Conservation (phyloP, 2,329 filamentous ascomycete genomes). For the Coniochaeta hoffmannii region DNA sequence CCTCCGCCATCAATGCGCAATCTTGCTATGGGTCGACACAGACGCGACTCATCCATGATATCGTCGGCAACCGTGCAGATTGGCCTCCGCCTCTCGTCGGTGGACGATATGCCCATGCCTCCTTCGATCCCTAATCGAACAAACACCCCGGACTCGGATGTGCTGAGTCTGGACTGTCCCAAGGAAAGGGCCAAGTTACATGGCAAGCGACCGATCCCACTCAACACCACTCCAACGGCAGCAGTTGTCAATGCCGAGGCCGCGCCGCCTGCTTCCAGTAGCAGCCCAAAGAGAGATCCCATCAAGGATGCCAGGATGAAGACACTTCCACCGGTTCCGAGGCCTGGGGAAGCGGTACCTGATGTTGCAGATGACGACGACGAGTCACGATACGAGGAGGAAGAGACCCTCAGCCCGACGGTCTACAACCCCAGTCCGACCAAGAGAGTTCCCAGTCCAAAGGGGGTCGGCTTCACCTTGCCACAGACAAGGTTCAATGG, state of each 20-base stretch:
- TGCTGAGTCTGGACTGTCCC: slow-evolving; percentile 29
- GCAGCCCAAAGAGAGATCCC: slow-evolving; percentile 15
- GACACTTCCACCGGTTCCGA: slow-evolving; percentile 29
- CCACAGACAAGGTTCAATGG: slow-evolving; percentile 13
- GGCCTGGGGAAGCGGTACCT: slow-evolving; percentile 1
- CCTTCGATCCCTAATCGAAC: slow-evolving; percentile 4
- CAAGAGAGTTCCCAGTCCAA: slow-evolving; percentile 33
- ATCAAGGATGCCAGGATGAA: slow-evolving; percentile 27
- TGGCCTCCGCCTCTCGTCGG: slow-evolving; percentile 58
- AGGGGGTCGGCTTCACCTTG: slow-evolving; percentile 33
- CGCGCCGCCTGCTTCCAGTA: neutral
- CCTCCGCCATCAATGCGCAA: slow-evolving; percentile 37
- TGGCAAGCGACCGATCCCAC: slow-evolving; percentile 22
- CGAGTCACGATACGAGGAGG: slow-evolving; percentile 15
- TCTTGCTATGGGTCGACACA: slow-evolving; percentile 36
- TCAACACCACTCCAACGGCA: slow-evolving; percentile 11
- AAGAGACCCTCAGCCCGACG: slow-evolving; percentile 37
- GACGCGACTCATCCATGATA: slow-evolving; percentile 52
- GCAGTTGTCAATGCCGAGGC: neutral
- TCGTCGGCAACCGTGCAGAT: slow-evolving; percentile 67
- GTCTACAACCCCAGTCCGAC: slow-evolving; percentile 39
- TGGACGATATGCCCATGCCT: slow-evolving; percentile 37
- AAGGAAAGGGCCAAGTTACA: slow-evolving; percentile 12
- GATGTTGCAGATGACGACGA: slow-evolving; percentile 12
- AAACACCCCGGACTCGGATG: slow-evolving; percentile 20